Base-by-base conservation (phyloP, 2,329 filamentous ascomycete species). In the Emericellopsis cladophorae region DNA sequence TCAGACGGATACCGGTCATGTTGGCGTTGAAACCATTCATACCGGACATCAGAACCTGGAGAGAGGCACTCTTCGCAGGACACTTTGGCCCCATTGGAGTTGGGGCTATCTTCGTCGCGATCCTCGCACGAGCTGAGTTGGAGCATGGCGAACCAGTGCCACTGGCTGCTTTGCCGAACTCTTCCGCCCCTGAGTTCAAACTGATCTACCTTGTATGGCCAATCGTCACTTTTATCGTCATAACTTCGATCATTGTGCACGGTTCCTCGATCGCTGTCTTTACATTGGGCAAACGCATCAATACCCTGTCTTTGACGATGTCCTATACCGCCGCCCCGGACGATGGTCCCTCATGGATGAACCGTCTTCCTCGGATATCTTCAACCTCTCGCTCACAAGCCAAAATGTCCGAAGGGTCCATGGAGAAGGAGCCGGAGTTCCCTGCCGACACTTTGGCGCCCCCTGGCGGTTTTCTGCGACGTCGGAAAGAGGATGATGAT, bases 181-280 rank as follows among this genome's bases (percentile, higher is more conserved):
- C 65, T 1, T 64, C 64, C 7, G 61, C 69, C 2, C 70, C 73
- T 1, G 63, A 82, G 42, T 83, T 81, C 48, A 73, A 77, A 26
- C 69, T 95, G 26, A 79, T 96, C 40, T 74, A 84, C 41, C 65
- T 95, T 23, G 93, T 98, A 37, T 98, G 92, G 92, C 92, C 92
- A 0, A 89, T 98, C 44, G 86, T 85, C 0, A 87, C 86, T 1
- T 98, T 98, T 61, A 67, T 98, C 53, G 90, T 98, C 45, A 85
- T 98, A 40, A 74, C 84, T 4, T 98, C 92, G 11, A 98, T 98
- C 52, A 64, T 96, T 31, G 86, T 98, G 1, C 92, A 98, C 54
- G 92, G 92, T 18, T 96, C 92, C n/a, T 96, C 92, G 0, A 84
- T 98, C 51, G 92, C 92, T 5, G 92, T 98, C 8, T 98, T 98